Percentiles rank a stretch among this genome's conserved stretches.
phyloP scores from a whole-genome alignment of 2,329 filamentous ascomycete species.

The Colletotrichum acutatum region DNA sequence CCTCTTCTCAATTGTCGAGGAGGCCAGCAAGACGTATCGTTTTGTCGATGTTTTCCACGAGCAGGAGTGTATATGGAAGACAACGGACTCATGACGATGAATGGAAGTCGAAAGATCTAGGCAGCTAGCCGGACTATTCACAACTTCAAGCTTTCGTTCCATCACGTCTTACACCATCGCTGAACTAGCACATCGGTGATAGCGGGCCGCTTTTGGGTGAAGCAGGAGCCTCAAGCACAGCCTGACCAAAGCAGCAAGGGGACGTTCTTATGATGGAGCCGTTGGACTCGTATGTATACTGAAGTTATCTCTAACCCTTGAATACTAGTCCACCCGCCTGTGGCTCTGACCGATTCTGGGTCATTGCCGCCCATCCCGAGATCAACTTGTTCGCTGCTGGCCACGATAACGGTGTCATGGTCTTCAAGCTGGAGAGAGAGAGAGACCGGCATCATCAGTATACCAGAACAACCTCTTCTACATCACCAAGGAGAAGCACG shows the following conservation, averaged over 20 bases:
- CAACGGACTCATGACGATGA: background rate
- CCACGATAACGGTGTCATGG: constrained; percentile 99
- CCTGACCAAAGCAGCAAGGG: background rate
- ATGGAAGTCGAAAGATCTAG: background rate
- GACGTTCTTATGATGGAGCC: background rate
- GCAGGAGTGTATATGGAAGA: background rate
- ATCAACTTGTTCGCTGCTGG: constrained; percentile 98
- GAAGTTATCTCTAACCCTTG: background rate
- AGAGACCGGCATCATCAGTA: constrained; percentile 90
- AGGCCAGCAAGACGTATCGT: too few species aligned
- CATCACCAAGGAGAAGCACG: constrained; percentile 98
- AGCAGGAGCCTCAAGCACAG: background rate
- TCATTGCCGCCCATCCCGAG: constrained; percentile 97
- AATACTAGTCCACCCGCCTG: background rate
- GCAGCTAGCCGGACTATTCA: background rate
- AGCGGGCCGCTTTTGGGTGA: background rate
- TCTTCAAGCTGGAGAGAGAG: constrained; percentile 98
- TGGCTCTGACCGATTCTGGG: constrained; percentile 79
- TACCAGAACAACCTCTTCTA: constrained; percentile 97
- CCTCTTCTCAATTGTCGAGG: too few species aligned
- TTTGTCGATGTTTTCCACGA: too few species aligned
- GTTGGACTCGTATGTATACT: background rate
- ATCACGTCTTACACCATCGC: background rate
- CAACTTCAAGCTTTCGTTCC: background rate
- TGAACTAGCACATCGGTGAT: background rate